phyloP scores from a whole-genome alignment of 768 basidiomycete species.

The Tulasnella sp. region DNA sequence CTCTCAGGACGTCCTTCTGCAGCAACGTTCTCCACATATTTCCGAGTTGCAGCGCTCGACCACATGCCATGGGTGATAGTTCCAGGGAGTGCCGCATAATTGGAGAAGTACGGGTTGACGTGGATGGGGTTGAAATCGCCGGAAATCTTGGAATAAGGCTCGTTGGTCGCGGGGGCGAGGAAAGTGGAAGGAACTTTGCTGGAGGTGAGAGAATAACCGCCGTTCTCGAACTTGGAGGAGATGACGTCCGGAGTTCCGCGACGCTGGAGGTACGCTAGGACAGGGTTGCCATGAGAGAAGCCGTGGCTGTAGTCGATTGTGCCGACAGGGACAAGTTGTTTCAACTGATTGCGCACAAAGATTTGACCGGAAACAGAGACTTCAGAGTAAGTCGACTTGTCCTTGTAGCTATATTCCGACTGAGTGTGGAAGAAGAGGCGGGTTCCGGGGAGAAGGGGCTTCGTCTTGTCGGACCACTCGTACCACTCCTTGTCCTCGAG shows the following conservation, averaged over 20 bases:
- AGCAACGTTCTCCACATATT: conserved; percentile 87
- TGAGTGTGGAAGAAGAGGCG: conserved; percentile 85
- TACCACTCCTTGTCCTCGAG: conserved; percentile 98
- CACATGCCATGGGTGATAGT: conserved; percentile 99
- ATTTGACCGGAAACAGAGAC: conserved; percentile 80
- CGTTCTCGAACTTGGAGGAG: conserved; percentile 70
- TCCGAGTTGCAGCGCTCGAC: conserved; percentile 94
- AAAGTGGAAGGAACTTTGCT: conserved; percentile 60
- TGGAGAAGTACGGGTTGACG: conserved; percentile 96
- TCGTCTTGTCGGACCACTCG: conserved; percentile 81
- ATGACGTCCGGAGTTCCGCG: conserved; percentile 78
- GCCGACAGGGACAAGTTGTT: conserved; percentile 83
- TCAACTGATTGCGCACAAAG: conserved; percentile 83
- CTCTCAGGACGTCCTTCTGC: conserved; percentile 90
- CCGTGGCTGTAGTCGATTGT: conserved; percentile 82
- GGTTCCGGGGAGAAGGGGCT: conserved; percentile 73
- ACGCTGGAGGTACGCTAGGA: conserved; percentile 87
- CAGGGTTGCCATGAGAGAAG: conserved; percentile 87
- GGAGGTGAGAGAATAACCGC: conserved; percentile 78
- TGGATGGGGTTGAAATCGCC: conserved; percentile 99
- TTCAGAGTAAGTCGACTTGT: conserved; percentile 76
- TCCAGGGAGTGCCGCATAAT: conserved; percentile 85
- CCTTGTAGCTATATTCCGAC: conserved; percentile 86
- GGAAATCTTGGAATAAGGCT: conserved; percentile 91
- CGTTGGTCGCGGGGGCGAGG: conserved; percentile 84